phyloP scores from a whole-genome alignment of 352 stramenopile species.

The Pythium aquatile region DNA sequence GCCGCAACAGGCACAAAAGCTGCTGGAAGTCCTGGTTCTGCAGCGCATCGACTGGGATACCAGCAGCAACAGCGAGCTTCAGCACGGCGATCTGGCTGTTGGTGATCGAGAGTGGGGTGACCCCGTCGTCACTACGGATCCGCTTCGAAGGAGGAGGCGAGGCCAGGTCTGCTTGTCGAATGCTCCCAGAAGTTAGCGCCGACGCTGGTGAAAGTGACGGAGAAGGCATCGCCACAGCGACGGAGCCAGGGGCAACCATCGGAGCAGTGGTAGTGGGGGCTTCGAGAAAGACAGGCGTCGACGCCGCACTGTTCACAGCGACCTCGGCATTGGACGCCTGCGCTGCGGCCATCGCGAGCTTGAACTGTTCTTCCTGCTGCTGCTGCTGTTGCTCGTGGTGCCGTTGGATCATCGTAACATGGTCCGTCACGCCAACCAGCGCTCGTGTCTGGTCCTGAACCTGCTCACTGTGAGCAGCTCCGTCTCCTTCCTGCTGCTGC shows the following conservation, averaged over 20 bases:
- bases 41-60: constrained; percentile 18
- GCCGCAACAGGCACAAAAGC: constrained; percentile 20
- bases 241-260: neutral
- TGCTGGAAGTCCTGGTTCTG: constrained; percentile 26
- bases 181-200: neutral
- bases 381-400: constrained; percentile 2
- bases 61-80: constrained; percentile 23
- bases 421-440: neutral
- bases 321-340: neutral
- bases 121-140: constrained; percentile 12
- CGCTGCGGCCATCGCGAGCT: neutral
- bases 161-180: neutral
- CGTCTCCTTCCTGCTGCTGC: constrained; percentile 17
- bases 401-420: neutral
- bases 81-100: constrained; percentile 24
- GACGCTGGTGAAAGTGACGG: neutral
- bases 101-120: neutral
- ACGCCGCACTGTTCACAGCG: neutral
- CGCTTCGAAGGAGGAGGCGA: constrained; percentile 15
- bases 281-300: neutral
- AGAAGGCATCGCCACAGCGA: neutral
- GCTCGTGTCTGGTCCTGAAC: neutral
- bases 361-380: constrained; percentile 5
- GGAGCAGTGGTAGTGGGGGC: neutral
- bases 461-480: neutral